phyloP scores from a whole-genome alignment of 106 monocot species.

The Dioscorea zingiberensis region DNA sequence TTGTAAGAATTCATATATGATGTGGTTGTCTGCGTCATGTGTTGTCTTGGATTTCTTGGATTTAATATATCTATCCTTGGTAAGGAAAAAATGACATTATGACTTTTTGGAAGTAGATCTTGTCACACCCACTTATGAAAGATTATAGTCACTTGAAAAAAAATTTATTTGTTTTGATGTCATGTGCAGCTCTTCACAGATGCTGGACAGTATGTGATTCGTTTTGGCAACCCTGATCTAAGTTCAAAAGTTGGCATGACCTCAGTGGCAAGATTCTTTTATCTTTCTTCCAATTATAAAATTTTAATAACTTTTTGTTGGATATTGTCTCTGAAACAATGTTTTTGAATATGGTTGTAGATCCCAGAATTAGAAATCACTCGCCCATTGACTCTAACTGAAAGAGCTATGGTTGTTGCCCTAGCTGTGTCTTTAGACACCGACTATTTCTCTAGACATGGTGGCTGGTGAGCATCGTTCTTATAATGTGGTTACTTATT shows the following conservation, averaged over 20 bases:
- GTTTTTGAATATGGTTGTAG: slow-evolving; percentile 11
- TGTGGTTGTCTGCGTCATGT: no score
- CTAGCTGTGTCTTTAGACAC: slow-evolving; percentile 69
- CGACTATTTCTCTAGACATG: slow-evolving; percentile 64
- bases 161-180: neutral
- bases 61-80: no score
- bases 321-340: neutral
- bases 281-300: neutral
- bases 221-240: slow-evolving; percentile 59
- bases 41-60: neutral
- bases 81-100: no score
- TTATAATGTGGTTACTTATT: neutral
- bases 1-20: neutral
- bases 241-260: slow-evolving; percentile 8
- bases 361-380: slow-evolving; percentile 44
- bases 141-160: no score
- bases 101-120: no score
- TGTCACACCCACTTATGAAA: neutral
- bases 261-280: slow-evolving; percentile 29
- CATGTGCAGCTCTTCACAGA: slow-evolving; percentile 89
- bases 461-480: slow-evolving; percentile 51
- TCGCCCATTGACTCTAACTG: slow-evolving; percentile 46
- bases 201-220: slow-evolving; percentile 96
- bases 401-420: slow-evolving; percentile 65
- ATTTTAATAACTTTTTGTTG: neutral